Evolutionary conservation across 805 yeast species (phyloP), one percentile per base, ranked within the genome.

Genomic region (Torulaspora microellipsoides): DNA sequence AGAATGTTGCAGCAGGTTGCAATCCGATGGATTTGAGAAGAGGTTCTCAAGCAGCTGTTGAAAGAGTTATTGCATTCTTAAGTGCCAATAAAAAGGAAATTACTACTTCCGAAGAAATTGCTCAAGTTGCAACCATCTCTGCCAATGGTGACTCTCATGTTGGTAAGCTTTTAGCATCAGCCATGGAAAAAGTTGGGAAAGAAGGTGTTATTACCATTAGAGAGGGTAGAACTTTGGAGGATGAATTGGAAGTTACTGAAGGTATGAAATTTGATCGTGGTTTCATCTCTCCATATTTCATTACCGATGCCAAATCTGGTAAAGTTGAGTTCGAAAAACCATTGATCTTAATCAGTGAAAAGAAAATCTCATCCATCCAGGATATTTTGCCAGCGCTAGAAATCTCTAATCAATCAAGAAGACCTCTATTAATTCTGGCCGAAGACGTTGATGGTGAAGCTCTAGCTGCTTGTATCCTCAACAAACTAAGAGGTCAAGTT

Each of bases 261-360:
- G 99, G 99, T 72, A 88, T 91, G 95, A 83, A 91, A 72, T 91
- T 93, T 65, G 96, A 89, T 73, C 86, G 98, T 64, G 98, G 98
- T 58, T 93, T 78, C 77, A 87, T 91, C 63, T 87, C 96, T 35
- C 97, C 98, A 37, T 90, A 93, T 76, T 91, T 91, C 70, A 88
- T 90, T 70, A 88, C 96, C 56, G 89, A 90, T 67, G 78, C 95
- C 62, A 93, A 89, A 74, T 75, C 70, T 44, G 96, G 93, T 62
- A 93, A 91, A 75, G 95, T 87, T 47, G 97, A 90, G 73, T 85
- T 91, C 53, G 96, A 88, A 72, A 87, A 85, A 71, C 98, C 99
- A 48, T 75, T 93, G 64, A 56, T 93, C 46, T 74, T 93, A 62
- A 75, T 93, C 52, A 80, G 89, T 56, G 97, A 93, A 77, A 88